Evolutionary conservation across 1,139 yeast species (phyloP), one percentile per base, ranked within the genome.

Genomic region (Geotrichum siamense): DNA sequence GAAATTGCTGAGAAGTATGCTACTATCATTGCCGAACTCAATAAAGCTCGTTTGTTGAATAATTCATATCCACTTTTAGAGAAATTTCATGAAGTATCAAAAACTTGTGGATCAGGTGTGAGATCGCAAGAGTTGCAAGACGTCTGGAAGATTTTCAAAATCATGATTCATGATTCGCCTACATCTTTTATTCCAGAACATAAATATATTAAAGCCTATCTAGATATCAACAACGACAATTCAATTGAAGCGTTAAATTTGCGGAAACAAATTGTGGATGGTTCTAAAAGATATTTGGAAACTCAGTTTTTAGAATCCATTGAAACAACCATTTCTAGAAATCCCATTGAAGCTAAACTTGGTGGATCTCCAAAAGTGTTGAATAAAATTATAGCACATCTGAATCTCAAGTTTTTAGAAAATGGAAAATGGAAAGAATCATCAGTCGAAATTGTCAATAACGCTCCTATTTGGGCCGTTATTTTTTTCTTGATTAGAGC

Each of bases 401-500:
- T 57, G 70, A 81, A 56, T 54, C 62, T 59, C 62, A 71, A 58
- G 42, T 63, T 60, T 49, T 47, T 49, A 40, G 55, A 58, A 43
- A 67, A 68, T 45, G 74, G 72, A 10, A 62, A 67, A 28, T 77
- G 81, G 79, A 69, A 68, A 40, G 55, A 71, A 36, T 65, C 70
- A 8, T 72, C 74, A 47, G 54, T 81, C 41, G 74, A 79, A 30
- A 66, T 79, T 47, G 79, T 86, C 21, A 89, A 91, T 62, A 89
- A 89, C 10, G 70, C 76, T 1, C 97, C 97, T 3, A 75, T 91
- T 17, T 91, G 98, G 98, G 95, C 96, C 0, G 67, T 87, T 42
- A 67, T 91, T 4, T 93, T 82, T 59, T 89, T 84, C 62, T 70
- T 91, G 53, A 63, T 91, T 45, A 78, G 98, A 57, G 79, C 91